These are phyloP conservation scores for Tetrastigma voinierianum DNA, from an alignment of 164 flowering plant species.

Conservation along the genomic window DNA sequence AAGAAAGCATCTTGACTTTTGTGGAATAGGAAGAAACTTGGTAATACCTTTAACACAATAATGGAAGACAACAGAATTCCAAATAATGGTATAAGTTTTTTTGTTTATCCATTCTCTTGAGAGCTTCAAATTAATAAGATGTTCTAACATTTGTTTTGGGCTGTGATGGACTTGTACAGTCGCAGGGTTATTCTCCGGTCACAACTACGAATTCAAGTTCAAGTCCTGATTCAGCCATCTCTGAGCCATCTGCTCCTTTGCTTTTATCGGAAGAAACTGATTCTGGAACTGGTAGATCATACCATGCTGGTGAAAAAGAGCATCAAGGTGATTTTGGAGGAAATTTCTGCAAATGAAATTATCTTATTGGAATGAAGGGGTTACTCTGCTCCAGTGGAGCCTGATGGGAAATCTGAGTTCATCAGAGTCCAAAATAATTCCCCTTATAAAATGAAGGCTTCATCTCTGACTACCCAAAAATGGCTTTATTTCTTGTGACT, in stretches of 20 bases:
- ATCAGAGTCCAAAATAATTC: neutral
- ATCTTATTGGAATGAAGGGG: too few species aligned
- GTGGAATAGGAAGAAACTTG: too few species aligned
- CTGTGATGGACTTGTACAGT: slow-evolving; percentile 18
- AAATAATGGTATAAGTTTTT: too few species aligned
- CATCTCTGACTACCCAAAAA: too few species aligned
- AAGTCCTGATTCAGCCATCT: slow-evolving; percentile 35
- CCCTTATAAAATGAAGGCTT: too few species aligned
- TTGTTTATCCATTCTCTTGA: too few species aligned
- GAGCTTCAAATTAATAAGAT: neutral
- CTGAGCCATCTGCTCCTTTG: slow-evolving; percentile 53
- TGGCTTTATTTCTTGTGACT: too few species aligned
- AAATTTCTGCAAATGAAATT: neutral
- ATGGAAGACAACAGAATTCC: too few species aligned
- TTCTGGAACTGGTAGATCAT: slow-evolving; percentile 40
- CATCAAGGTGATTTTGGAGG: slow-evolving; percentile 18
- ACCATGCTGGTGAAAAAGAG: slow-evolving; percentile 31
- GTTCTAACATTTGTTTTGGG: slow-evolving; percentile 4
- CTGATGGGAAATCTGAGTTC: neutral
- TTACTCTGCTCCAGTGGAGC: neutral
- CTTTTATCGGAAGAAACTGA: slow-evolving; percentile 61
- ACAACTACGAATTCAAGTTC: slow-evolving; percentile 63
- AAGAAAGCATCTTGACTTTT: too few species aligned
- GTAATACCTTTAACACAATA: too few species aligned
- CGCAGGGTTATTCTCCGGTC: slow-evolving; percentile 69